Evolutionary conservation across 2,329 filamentous ascomycete species (phyloP).

Genomic region (Venturia oleaginea): DNA sequence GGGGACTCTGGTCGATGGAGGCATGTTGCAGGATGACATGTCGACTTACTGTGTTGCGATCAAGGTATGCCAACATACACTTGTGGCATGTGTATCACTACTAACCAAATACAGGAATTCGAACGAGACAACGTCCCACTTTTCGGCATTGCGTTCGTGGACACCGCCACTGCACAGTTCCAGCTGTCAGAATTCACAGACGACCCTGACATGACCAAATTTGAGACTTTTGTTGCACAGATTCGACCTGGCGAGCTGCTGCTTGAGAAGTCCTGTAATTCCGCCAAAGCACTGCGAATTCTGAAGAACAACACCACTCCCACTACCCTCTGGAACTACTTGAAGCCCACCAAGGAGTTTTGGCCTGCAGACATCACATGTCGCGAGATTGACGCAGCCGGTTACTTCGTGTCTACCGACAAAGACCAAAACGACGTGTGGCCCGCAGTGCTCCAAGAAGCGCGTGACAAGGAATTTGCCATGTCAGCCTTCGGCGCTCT

Average conservation of each 20-base stretch:
- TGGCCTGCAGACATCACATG: conserved; percentile 77
- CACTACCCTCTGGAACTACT: conserved; percentile 89
- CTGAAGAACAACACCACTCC: conserved; percentile 92
- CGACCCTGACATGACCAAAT: conserved; percentile 87
- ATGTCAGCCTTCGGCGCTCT: conserved; percentile 91
- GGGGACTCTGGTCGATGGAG: conserved; percentile 87
- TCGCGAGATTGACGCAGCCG: conserved; percentile 68
- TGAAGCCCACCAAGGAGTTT: conserved; percentile 83
- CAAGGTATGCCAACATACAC: conserved; percentile 45
- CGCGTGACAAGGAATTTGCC: conserved; percentile 66
- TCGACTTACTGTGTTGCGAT: conserved; percentile 93
- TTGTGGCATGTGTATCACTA: neutral
- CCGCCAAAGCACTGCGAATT: conserved; percentile 81
- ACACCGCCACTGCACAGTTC: conserved; percentile 93
- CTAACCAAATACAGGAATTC: conserved; percentile 25
- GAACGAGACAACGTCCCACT: conserved; percentile 63
- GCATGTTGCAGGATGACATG: conserved; percentile 98
- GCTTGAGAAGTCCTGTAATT: conserved; percentile 72
- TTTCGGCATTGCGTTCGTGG: conserved; percentile 89
- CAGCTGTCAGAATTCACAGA: conserved; percentile 87
- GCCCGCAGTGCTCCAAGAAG: conserved; percentile 65
- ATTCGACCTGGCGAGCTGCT: conserved; percentile 80
- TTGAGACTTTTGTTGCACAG: conserved; percentile 93
- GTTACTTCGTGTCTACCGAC: conserved; percentile 63
- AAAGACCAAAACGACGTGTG: conserved; percentile 54